Conservation (phyloP, 129 eudicot species). For the Artemisia annua region DNA sequence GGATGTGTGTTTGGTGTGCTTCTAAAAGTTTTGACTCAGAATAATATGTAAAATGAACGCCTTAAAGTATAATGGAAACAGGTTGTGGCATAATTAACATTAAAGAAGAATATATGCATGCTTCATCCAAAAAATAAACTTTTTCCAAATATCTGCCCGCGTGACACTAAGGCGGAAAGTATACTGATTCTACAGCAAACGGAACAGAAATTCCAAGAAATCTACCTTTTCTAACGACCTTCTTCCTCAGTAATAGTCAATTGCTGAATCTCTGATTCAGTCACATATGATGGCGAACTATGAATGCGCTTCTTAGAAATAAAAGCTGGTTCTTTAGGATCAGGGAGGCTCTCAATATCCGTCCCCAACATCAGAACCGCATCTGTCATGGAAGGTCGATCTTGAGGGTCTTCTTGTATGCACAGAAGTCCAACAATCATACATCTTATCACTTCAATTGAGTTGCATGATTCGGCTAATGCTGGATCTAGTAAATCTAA, state of each 20-base stretch:
- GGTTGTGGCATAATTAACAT: too few species aligned
- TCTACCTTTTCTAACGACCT: slow-evolving; percentile 10
- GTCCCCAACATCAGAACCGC: slow-evolving; percentile 41
- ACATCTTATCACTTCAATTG: slow-evolving; percentile 43
- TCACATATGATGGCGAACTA: slow-evolving; percentile 2
- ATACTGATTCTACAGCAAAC: too few species aligned
- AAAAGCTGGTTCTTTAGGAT: slow-evolving; percentile 50
- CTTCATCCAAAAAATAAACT: too few species aligned
- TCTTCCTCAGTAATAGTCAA: slow-evolving; percentile 25
- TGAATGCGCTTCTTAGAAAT: slow-evolving; percentile 21
- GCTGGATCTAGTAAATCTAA: slow-evolving; percentile 32
- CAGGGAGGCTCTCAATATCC: slow-evolving; percentile 45
- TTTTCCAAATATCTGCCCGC: not conserved
- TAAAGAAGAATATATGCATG: too few species aligned
- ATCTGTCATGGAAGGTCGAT: slow-evolving; percentile 47
- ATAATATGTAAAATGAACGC: too few species aligned
- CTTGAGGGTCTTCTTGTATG: slow-evolving; percentile 52
- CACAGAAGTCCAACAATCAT: slow-evolving; percentile 47
- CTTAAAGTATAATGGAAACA: too few species aligned
- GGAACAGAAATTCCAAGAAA: not conserved
- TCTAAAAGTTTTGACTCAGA: too few species aligned
- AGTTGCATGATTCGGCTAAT: slow-evolving; percentile 37
- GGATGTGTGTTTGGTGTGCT: not conserved
- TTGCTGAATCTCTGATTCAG: slow-evolving; percentile 11
- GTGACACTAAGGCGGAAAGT: not conserved